These are phyloP conservation scores for Cytospora mali DNA, from an alignment of 2,329 filamentous ascomycete species.

Conservation along the genomic window DNA sequence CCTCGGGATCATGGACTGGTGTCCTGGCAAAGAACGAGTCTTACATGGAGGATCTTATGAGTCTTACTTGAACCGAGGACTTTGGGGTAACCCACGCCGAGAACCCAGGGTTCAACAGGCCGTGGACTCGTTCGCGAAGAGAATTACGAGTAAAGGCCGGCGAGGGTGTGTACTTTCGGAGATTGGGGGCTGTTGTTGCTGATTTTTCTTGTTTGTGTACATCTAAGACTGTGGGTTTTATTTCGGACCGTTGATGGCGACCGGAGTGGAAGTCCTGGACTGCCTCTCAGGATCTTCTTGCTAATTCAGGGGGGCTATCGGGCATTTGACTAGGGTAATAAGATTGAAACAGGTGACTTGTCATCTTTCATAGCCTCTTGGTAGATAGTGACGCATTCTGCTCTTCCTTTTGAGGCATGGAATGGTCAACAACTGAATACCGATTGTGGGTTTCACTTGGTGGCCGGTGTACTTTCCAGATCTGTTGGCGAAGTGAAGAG, in stretches of 20 bases:
- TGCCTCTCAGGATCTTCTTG: background rate
- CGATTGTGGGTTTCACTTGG: background rate
- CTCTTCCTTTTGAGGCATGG: background rate
- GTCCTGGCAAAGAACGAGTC: background rate
- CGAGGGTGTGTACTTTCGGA: too few relatives aligned
- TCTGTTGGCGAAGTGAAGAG: background rate
- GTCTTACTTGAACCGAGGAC: background rate
- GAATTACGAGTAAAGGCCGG: background rate
- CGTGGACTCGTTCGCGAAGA: background rate
- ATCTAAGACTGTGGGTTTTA: background rate
- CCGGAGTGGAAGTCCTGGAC: background rate
- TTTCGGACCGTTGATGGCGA: background rate
- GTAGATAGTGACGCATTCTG: background rate
- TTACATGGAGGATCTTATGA: background rate
- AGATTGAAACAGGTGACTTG: background rate
- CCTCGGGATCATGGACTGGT: constrained; percentile 9
- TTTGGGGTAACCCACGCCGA: background rate
- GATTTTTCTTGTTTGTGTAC: background rate
- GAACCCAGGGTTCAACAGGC: background rate
- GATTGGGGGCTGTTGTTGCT: too few relatives aligned
- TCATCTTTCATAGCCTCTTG: background rate
- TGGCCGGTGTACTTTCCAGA: background rate
- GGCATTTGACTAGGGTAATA: background rate
- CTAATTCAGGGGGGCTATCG: background rate
- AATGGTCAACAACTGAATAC: background rate